Base-by-base conservation (phyloP, 805 yeast genomes). In the Candida sithepensis region DNA sequence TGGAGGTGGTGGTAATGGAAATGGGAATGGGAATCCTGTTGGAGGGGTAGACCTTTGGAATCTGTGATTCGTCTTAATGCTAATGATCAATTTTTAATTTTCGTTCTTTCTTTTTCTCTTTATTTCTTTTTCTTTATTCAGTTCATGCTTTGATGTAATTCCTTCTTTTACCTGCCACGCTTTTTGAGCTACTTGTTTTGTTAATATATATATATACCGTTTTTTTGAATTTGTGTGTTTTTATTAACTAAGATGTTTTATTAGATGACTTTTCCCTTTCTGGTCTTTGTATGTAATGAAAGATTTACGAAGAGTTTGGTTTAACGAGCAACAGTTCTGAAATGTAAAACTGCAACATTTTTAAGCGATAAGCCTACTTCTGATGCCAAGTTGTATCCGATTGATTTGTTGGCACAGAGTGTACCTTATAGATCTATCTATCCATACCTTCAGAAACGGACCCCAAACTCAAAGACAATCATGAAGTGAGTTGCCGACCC, bases 11-110 rank as follows among this genome's bases (percentile, higher is more conserved):
- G 28, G 28, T 7, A 24, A 24, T 24, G 28, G 28, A 10, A 10
- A 10, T 24, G 28, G 28, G 10, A 24, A n/a, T 24, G 26, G 38
- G 4, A 37, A 34, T 18, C 28, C 20, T 21, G 45, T 43, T 18
- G 30, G 33, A 9, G 34, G 22, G n/a, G 28, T 21, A 7, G 43
- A 44, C 20, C 23, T 37, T 3, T 46, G 49, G 48, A 39, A 43
- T 34, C 33, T 39, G 19, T 43, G 23, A 39, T 30, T 30, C 20
- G 4, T 19, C 4, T 30, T 12, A 20, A 22, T 21, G 14, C 23
- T 22, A 39, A 23, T 23, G 32, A 22, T n/a, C n/a, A n/a, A n/a
- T n/a, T 21, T 21, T n/a, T n/a, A 20, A 37, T 37, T 12, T n/a
- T n/a, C 21, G 33, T n/a, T 19, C 28, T 40, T 26, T 18, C 18